Evolutionary conservation across 148 eudicot species (phyloP).

Genomic region (Bassia scoparia): DNA sequence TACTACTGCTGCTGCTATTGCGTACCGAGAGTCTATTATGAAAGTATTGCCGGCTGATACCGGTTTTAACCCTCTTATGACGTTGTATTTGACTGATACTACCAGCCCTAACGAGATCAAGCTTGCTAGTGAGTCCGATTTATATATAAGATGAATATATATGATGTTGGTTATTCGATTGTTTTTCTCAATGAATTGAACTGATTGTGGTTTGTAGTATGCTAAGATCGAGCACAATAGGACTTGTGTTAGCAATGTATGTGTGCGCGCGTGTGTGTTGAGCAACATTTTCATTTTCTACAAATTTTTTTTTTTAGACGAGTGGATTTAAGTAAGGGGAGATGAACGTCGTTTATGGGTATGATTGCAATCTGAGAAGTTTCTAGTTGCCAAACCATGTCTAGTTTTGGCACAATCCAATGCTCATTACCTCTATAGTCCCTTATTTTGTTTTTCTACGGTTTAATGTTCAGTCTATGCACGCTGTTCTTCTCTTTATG

Average conservation of each 20-base stretch:
- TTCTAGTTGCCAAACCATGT: neutral
- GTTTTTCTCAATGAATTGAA: no score
- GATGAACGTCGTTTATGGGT: no score
- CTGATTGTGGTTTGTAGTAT: neutral
- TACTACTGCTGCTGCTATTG: constrained; percentile 72
- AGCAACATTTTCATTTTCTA: no score
- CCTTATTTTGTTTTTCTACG: neutral
- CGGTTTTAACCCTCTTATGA: constrained; percentile 82
- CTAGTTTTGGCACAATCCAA: neutral
- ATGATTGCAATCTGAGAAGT: neutral
- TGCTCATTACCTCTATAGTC: neutral
- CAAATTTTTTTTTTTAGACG: no score
- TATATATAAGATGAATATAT: neutral
- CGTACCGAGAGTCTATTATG: constrained; percentile 69
- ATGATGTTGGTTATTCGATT: no score
- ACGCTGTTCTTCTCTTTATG: neutral
- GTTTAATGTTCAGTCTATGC: neutral
- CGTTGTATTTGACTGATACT: constrained; percentile 85
- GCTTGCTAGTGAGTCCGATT: constrained; percentile 36
- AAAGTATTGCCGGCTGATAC: constrained; percentile 58
- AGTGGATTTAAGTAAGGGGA: no score
- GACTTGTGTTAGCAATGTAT: no score
- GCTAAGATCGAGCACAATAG: no score
- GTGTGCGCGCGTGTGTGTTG: no score
- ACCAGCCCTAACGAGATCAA: constrained; percentile 78